Evolutionary conservation across 2,329 filamentous ascomycete genomes (phyloP).

Genomic region (Aspergillus ruber): DNA sequence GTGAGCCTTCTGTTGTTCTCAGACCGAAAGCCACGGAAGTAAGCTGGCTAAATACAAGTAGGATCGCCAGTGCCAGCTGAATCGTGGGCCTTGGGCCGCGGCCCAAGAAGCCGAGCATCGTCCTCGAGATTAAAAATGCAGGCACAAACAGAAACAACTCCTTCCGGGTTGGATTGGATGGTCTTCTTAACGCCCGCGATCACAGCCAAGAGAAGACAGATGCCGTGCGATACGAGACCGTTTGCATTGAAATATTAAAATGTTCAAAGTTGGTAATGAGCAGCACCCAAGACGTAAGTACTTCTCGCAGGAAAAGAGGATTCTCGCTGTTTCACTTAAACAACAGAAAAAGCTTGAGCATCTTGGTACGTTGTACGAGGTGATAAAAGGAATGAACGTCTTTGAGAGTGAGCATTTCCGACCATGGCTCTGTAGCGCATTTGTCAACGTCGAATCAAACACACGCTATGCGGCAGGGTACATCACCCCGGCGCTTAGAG

Average conservation of each 20-base stretch:
- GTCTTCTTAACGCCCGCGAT: neutral
- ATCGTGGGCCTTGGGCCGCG: slow-evolving; percentile 7
- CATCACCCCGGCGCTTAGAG: slow-evolving; percentile 17
- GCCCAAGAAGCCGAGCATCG: slow-evolving; percentile 17
- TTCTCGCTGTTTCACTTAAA: neutral
- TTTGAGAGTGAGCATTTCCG: no score
- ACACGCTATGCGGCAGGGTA: neutral
- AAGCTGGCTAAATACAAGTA: slow-evolving; percentile 14
- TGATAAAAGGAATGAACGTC: neutral
- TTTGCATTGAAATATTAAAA: neutral
- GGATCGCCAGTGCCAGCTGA: slow-evolving; percentile 13
- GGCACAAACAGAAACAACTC: neutral
- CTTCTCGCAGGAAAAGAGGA: neutral
- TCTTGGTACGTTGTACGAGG: neutral
- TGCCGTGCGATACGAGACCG: neutral
- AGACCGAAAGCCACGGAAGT: slow-evolving; percentile 19
- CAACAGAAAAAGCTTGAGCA: neutral
- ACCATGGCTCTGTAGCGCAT: neutral
- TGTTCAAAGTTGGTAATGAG: neutral
- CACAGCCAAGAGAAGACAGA: slow-evolving; percentile 4
- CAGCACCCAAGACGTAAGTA: neutral
- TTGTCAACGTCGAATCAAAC: neutral
- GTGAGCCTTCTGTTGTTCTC: slow-evolving; percentile 31
- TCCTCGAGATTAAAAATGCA: neutral
- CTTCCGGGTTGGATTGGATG: neutral